These are phyloP conservation scores for Plasmodium fragile DNA, from an alignment of 169 alveolate species.

Conservation along the genomic window DNA sequence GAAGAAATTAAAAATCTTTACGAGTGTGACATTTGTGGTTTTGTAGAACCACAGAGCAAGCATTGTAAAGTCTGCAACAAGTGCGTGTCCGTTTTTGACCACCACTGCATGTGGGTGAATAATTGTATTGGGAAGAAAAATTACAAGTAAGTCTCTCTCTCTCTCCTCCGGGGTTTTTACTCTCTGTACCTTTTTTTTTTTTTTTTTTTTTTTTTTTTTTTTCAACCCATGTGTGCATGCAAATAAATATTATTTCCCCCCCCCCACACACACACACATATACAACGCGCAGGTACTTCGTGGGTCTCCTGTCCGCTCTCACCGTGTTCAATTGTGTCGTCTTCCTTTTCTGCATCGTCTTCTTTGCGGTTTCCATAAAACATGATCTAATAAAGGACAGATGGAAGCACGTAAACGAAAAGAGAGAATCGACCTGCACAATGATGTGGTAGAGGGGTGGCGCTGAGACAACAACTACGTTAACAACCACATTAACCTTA, in stretches of 20 bases:
- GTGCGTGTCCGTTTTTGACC: constrained; percentile 92
- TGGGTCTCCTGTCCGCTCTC: constrained; percentile 38
- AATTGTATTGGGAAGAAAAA: constrained; percentile 91
- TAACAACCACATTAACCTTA: not conserved
- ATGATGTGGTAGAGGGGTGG: too few species aligned
- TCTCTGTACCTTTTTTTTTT: not conserved
- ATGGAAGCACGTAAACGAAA: constrained; percentile 50
- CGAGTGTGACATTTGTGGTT: constrained; percentile 81
- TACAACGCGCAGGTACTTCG: constrained; percentile 33
- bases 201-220: too few species aligned
- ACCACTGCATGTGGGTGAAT: constrained; percentile 93
- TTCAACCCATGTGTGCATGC: not conserved
- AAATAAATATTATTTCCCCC: not conserved
- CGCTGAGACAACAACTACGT: not conserved
- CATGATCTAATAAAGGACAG: constrained; percentile 39
- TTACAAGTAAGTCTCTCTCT: constrained; percentile 79
- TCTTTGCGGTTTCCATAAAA: constrained; percentile 35
- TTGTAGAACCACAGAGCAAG: constrained; percentile 82
- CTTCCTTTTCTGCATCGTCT: constrained; percentile 44
- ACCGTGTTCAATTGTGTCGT: constrained; percentile 58
- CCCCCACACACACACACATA: not conserved
- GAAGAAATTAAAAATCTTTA: constrained; percentile 38
- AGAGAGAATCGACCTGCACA: not conserved
- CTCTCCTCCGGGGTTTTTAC: too few species aligned
- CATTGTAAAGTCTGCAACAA: constrained; percentile 93